Conservation (phyloP, 164 flowering plant species). For the Warburgia ugandensis region DNA sequence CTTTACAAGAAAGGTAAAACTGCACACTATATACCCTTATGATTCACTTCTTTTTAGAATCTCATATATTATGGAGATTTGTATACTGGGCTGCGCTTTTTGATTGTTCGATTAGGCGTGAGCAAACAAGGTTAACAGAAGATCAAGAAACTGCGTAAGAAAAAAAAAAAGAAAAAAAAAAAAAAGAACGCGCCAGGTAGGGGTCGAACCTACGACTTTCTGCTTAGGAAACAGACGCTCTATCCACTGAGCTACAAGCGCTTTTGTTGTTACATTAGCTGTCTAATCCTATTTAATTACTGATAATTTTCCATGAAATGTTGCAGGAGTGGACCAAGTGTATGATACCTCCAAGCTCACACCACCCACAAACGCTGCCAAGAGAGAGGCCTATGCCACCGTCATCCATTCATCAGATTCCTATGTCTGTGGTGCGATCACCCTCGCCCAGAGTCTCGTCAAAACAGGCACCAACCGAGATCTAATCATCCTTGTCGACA, state of each 20-base stretch:
- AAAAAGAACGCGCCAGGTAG: conserved; percentile 37
- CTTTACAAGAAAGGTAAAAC: too few species aligned
- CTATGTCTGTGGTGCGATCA: conserved; percentile 92
- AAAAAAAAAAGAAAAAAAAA: too few species aligned
- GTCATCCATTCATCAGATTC: conserved; percentile 82
- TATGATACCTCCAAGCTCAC: conserved; percentile 40
- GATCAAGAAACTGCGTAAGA: too few species aligned
- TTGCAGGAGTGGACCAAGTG: conserved; percentile 46
- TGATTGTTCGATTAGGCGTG: too few species aligned
- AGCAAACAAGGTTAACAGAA: too few species aligned
- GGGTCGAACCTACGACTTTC: conserved; percentile 92
- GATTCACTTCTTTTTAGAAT: too few species aligned
- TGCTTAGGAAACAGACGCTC: conserved; percentile 99
- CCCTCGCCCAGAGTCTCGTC: conserved; percentile 71
- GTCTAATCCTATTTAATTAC: too few species aligned
- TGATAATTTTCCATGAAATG: too few species aligned
- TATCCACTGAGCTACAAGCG: conserved; percentile 46
- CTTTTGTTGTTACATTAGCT: background rate
- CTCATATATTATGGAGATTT: too few species aligned
- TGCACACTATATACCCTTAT: too few species aligned
- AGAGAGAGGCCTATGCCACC: conserved; percentile 81
- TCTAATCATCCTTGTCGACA: conserved; percentile 73
- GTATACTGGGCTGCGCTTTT: too few species aligned
- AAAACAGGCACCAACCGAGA: conserved; percentile 70
- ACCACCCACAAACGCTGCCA: conserved; percentile 7